These are phyloP conservation scores for Amaranthus palmeri DNA, from an alignment of 148 eudicot species.

Conservation along the genomic window DNA sequence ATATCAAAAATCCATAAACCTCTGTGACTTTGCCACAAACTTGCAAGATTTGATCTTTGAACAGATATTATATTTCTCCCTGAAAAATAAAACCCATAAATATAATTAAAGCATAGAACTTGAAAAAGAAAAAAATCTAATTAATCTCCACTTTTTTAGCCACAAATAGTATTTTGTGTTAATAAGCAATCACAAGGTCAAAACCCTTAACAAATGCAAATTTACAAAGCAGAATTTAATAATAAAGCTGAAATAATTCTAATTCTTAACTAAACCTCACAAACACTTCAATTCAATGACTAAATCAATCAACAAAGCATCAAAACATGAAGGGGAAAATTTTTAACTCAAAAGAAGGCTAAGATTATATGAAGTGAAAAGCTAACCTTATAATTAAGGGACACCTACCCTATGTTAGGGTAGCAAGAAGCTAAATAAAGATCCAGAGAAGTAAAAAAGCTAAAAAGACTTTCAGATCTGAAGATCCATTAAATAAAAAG, in stretches of 20 bases:
- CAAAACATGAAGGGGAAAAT: neutral
- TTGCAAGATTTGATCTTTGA: conserved; percentile 9
- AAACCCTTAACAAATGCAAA: conserved; percentile 26
- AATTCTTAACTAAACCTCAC: conserved; percentile 19
- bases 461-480: conserved; percentile 45
- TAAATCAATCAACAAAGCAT: conserved; percentile 15
- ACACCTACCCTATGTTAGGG: conserved; percentile 10
- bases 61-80: conserved; percentile 20
- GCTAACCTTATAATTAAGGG: conserved; percentile 27
- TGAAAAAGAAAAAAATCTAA: conserved; percentile 8
- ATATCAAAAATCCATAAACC: conserved; percentile 5
- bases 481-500: conserved; percentile 36
- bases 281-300: conserved; percentile 12
- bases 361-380: neutral
- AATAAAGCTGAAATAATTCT: conserved; percentile 11
- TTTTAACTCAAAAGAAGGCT: neutral
- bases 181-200: conserved; percentile 24
- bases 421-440: conserved; percentile 18
- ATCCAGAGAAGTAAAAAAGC: conserved; percentile 7
- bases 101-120: conserved; percentile 2
- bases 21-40: conserved; percentile 5
- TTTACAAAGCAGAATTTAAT: conserved; percentile 17
- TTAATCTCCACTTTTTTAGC: conserved; percentile 11
- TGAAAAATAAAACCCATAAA: conserved; percentile 23
- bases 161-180: conserved; percentile 19